Evolutionary conservation across 169 alveolate genomes (phyloP), one percentile per base, ranked within the genome.

Genomic region (Plasmodium vinckei): DNA sequence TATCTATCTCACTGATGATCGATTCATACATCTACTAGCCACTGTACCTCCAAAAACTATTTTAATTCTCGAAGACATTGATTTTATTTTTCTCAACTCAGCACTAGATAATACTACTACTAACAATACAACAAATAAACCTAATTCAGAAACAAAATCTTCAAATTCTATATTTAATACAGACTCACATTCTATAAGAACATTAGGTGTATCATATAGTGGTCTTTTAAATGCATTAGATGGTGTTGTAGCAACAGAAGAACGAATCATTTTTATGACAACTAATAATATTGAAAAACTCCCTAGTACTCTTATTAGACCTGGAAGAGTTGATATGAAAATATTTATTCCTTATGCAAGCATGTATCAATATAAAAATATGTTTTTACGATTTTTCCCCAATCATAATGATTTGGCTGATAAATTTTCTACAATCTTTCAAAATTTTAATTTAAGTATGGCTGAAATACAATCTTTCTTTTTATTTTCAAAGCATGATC

Each of bases 161-260:
- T 47, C 56, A 10, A 33, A 33, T 21, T 10, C 51, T 59, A 13
- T 19, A 3, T 19, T 21, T 2, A 15, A 59, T 9, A 27, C 44
- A 42, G 53, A 21, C 7, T 71, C 86, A 0, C 27, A 9, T 5
- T 71, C 82, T 9, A 21, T 82, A 1, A 51, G 87, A 72, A 70
- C 93, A 21, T 42, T 94, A n/a, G 95, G 95, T 13, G 90, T 94
- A 39, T 93, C 97, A 1, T 95, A 92, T 73, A 92, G 96, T 49
- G 97, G 97, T n/a, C 93, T 95, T n/a, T 73, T 95, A 5, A 95
- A 95, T 65, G 97, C 97, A 1, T 89, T 95, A 15, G 97, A 95
- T 44, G 97, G 97, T 25, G 95, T 95, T 21, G 95, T 94, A 51
- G 95, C 97, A 5, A 93, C 96, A 21, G 97, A 95, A 60, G 97